Evolutionary conservation across 495 filamentous ascomycete species (phyloP), one percentile per base, ranked within the genome.

Genomic region (Venustampulla echinocandica): DNA sequence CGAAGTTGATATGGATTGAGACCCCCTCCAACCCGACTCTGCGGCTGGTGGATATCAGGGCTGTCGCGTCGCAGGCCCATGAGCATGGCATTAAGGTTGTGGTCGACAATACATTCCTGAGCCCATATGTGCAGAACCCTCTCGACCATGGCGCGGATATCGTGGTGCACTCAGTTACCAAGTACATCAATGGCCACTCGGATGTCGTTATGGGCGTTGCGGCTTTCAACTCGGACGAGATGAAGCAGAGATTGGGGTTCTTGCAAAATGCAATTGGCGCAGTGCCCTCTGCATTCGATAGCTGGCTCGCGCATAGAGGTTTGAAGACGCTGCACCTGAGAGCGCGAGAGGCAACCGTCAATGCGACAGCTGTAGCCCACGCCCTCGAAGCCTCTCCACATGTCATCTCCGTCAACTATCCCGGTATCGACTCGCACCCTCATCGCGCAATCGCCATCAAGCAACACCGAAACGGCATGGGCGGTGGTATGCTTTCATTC

Each of bases 91-190:
- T 99, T 49, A 68, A 85, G 54, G 92, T 99, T 9, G 93, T 99
- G 4, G 92, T 99, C 2, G 92, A 99, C 67, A 99, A 99, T 71
- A 99, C 92, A 2, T 99, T 99, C 71, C 69, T 99, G 57, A 86
- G 80, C 50, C 92, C 92, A 20, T 99, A 97, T 61, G 74, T 97
- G 19, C 92, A 99, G 65, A 97, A 96, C 63, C 92, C 92, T 1
- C 74, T 99, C 20, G 79, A 89, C 55, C 87, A 93, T 65, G 92
- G 92, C 56, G 92, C 92, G 27, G 93, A 99, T 60, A 89, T 99
- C 37, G 92, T 97, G 34, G 81, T 97, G n/a, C 92, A 99, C 71
- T 90, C 84, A 30, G 92, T 99, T n/a, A 99, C 92, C 6, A 99
- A 99, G 65, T 99, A 97, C 68, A 97, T 99, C 64, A 99, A 99